These are phyloP conservation scores for Sideroxylon spinosum DNA, from an alignment of 179 eudicot species.

Conservation along the genomic window DNA sequence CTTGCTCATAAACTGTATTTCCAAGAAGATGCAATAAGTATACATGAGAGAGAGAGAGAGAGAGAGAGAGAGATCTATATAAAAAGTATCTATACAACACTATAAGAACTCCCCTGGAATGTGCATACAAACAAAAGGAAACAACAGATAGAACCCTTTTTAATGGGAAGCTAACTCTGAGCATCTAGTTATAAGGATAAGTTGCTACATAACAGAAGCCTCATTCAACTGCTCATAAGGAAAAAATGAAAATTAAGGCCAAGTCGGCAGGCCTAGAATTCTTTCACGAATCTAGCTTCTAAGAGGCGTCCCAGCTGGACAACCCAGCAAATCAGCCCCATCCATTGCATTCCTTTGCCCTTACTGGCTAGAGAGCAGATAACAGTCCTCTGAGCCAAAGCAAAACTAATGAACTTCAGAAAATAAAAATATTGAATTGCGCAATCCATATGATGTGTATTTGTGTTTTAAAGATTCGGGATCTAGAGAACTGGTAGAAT, in stretches of 20 bases:
- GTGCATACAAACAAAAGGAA: background rate
- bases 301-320: background rate
- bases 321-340: background rate
- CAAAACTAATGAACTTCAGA: background rate
- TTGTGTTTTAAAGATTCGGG: background rate
- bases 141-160: background rate
- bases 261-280: background rate
- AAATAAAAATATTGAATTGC: background rate
- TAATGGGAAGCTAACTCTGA: background rate
- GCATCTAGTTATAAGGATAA: background rate
- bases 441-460: background rate
- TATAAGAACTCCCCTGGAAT: background rate
- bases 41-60: background rate
- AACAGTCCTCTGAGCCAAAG: background rate
- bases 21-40: slow-evolving; percentile 7
- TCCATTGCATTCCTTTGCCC: background rate
- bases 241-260: background rate
- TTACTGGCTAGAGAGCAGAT: background rate
- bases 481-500: background rate
- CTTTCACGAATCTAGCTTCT: background rate
- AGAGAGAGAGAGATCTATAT: background rate
- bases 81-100: background rate
- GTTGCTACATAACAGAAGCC: background rate
- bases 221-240: background rate
- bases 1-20: slow-evolving; percentile 88